Evolutionary conservation across 345 rosid genomes (phyloP).

Genomic region (Eucalyptus caleyi): DNA sequence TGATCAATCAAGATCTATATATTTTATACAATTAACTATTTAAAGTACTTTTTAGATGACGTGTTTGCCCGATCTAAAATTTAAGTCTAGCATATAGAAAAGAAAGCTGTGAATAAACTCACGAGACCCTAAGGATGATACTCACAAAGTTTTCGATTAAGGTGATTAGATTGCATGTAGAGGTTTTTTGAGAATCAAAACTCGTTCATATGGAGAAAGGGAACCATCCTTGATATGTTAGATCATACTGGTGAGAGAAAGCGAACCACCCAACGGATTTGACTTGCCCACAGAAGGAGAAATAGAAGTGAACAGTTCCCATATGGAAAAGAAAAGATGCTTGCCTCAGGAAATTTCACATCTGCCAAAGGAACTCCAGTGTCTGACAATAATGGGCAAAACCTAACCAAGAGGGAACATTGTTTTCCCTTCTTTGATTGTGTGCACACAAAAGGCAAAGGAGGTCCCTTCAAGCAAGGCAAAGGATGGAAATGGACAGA

Average conservation of each 20-base stretch:
- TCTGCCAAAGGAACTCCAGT: neutral
- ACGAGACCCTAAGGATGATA: neutral
- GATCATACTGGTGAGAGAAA: neutral
- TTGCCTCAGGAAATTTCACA: neutral
- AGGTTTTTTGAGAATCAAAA: neutral
- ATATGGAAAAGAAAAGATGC: neutral
- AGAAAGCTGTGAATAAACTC: neutral
- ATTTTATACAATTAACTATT: neutral
- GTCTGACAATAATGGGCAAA: neutral
- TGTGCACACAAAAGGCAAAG: neutral
- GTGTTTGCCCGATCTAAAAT: neutral
- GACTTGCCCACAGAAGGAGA: neutral
- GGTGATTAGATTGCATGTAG: neutral
- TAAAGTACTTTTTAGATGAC: neutral
- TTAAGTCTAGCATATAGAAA: neutral
- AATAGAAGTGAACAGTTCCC: neutral
- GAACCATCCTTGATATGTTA: neutral
- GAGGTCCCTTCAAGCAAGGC: neutral
- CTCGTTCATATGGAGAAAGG: neutral
- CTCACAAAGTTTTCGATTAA: neutral
- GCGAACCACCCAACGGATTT: neutral
- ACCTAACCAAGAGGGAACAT: neutral
- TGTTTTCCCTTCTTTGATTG: neutral
- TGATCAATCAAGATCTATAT: neutral
- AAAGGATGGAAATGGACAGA: neutral